Base-by-base conservation (phyloP, 257 asterid species). In the Solanum ahanhuiri region DNA sequence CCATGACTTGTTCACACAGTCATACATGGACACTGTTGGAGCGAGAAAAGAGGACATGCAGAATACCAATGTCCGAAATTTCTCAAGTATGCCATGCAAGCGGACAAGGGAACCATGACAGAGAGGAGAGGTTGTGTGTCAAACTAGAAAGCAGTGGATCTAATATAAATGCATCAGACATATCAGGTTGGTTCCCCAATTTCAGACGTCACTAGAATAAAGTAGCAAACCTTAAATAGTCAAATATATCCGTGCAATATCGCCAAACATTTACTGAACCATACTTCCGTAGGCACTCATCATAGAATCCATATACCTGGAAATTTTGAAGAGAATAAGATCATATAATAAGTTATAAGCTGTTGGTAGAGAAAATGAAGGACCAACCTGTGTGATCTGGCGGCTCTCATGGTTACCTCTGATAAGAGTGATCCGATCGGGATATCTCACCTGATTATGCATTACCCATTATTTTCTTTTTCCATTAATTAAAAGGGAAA, bases 361-460 rank as follows among this genome's bases (percentile, higher is more conserved):
- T 12, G 72, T 28, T 22, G 66, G 63, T 25, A 71, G 25, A 63
- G 18, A 85, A 87, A 83, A 88, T 37, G 33, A 67, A 87, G 76
- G 88, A 54, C 85, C 86, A 87, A 96, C 99, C 98, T 96, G 99
- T 86, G 99, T 96, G 85, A 96, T 96, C 90, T 96, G 99, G 67
- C 98, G 95, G 90, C 99, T 95, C 93, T 96, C 99, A 81, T 96
- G 99, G 93, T 96, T 96, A 72, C 99, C 99, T 89, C 99, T 91
- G 85, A 96, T 95, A 84, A 96, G 95, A 39, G 99, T 96, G 89
- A 96, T 96, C 89, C 99, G 93, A 89, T 96, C 98, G 11, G 99
- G 98, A 91, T 95, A 96, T 31, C 99, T 91, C 87, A 96, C 99
- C 99, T 96, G 90, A 87, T 89, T 88, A 87, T 41, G 63, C 67